Conservation (phyloP, 306 rosid species). For the Luffa acutangula region DNA sequence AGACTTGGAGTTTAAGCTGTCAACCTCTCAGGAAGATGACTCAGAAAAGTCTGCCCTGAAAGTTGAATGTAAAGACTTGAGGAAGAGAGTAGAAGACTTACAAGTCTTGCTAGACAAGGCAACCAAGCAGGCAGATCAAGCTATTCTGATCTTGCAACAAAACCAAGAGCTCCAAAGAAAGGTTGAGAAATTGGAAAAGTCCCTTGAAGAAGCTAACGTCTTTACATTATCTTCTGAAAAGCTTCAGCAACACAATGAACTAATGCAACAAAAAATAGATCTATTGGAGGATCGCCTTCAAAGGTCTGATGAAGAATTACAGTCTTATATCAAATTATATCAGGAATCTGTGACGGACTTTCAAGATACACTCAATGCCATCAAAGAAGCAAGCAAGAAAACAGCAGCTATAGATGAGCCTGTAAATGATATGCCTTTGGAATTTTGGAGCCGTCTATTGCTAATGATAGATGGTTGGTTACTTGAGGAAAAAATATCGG, state of each 20-base stretch:
- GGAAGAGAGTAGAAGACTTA: slow-evolving; percentile 57
- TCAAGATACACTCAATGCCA: slow-evolving; percentile 52
- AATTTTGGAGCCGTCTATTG: slow-evolving; percentile 80
- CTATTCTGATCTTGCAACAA: slow-evolving; percentile 53
- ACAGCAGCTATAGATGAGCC: slow-evolving; percentile 46
- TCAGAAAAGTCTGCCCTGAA: slow-evolving; percentile 46
- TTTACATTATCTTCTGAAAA: slow-evolving; percentile 67
- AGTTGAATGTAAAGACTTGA: slow-evolving; percentile 52
- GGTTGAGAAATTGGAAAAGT: slow-evolving; percentile 71
- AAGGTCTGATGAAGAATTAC: slow-evolving; percentile 73
- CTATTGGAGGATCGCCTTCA: slow-evolving; percentile 70
- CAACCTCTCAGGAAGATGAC: slow-evolving; percentile 55
- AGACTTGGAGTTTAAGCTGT: slow-evolving; percentile 60
- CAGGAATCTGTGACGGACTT: slow-evolving; percentile 78
- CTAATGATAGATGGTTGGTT: slow-evolving; percentile 90
- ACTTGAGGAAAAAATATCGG: slow-evolving; percentile 63
- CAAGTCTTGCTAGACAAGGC: slow-evolving; percentile 61
- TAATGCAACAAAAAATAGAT: slow-evolving; percentile 68
- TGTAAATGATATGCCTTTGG: slow-evolving; percentile 84
- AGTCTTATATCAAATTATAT: slow-evolving; percentile 68
- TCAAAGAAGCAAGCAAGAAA: slow-evolving; percentile 74
- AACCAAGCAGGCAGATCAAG: slow-evolving; percentile 67
- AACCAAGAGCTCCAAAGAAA: slow-evolving; percentile 71
- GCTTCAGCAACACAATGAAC: slow-evolving; percentile 47
- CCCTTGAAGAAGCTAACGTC: slow-evolving; percentile 55